Evolutionary conservation across 2,329 filamentous ascomycete genomes (phyloP).

Genomic region (Incumbomyces delicatus): DNA sequence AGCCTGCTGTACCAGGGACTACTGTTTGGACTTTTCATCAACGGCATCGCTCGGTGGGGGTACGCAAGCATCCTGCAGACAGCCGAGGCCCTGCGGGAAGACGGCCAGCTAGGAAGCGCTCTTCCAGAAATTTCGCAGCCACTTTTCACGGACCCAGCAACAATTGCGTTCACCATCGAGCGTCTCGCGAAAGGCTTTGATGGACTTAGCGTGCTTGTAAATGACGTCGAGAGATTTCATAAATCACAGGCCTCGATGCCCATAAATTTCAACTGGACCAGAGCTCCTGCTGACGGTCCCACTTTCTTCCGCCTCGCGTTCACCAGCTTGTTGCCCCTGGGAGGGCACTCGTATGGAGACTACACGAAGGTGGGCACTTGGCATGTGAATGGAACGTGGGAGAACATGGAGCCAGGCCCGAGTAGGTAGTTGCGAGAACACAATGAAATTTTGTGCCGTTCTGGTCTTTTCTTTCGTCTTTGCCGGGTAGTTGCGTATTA

Average conservation of each 20-base stretch:
- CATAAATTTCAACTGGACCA: conserved; percentile 11
- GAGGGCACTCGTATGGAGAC: conserved; percentile 7
- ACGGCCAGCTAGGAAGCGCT: conserved; percentile 14
- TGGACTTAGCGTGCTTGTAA: conserved; percentile 18
- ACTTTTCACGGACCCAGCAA: background rate
- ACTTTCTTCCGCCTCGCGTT: conserved; percentile 26
- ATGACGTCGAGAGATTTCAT: conserved; percentile 17
- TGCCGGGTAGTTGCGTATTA: too few species aligned
- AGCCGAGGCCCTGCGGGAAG: conserved; percentile 37
- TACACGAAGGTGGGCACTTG: conserved; percentile 7
- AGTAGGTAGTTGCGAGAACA: background rate
- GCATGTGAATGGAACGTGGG: conserved; percentile 8
- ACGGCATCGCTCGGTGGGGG: conserved; percentile 54
- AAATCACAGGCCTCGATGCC: background rate
- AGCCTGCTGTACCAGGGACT: conserved; percentile 52
- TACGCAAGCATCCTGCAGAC: conserved; percentile 53
- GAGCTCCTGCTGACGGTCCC: conserved; percentile 10
- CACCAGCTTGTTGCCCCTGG: conserved; percentile 5
- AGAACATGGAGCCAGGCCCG: background rate
- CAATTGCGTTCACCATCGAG: conserved; percentile 8
- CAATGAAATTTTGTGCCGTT: too few species aligned
- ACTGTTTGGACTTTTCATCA: conserved; percentile 52
- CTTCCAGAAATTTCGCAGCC: conserved; percentile 7
- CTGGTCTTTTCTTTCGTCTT: too few species aligned
- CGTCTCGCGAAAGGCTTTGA: conserved; percentile 7